Base-by-base conservation (phyloP, 1,139 yeast genomes). In the Blastobotrys arbuscula region DNA sequence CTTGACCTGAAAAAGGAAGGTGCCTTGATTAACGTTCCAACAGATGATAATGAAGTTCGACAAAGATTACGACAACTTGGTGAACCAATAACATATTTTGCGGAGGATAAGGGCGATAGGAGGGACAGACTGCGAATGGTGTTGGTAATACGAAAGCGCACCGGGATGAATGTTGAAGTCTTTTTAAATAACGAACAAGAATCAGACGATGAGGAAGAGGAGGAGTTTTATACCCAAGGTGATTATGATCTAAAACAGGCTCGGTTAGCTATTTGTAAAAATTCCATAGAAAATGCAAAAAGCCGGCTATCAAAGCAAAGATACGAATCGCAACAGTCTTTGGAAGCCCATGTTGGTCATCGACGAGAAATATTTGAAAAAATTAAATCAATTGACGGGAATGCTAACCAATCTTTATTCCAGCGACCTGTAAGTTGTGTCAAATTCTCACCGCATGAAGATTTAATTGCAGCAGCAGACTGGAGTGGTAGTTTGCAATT, bases 151-250 rank as follows among this genome's bases (percentile, higher is more conserved):
- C 23, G 56, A 51, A 39, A 60, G 50, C 40, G 55, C 48, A 45
- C 47, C 26, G 55, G 59, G 43, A 26, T 44, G 18, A 58, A 59
- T 26, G 44, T 58, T n/a, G 42, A 53, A 7, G 59, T 50, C 19
- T 57, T 60, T 45, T 64, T 61, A n/a, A 54, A 60, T 23, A 66
- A 53, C 9, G 18, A 24, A 20, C 18, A 57, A 1, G 62, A 53
- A 2, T 75, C 68, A 1, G 74, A 66, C 0, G 78, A 70, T 0
- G 79, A 73, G 3, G 83, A 77, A 2, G 84, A 84, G 20, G 94
- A 84, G 51, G 95, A 86, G 52, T 88, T 84, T 60, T 88, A 82
- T 61, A 88, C 96, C 0, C 95, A 95, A 0, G 96, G 95, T 0
- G 65, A 77, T 0, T 68, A 70, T 6, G 77, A 73, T n/a, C 65